A percentile compares a stretch with the other conserved stretches of the same genome.
Conservation (phyloP, 768 basidiomycete species). For the Leccinellum albellum region DNA sequence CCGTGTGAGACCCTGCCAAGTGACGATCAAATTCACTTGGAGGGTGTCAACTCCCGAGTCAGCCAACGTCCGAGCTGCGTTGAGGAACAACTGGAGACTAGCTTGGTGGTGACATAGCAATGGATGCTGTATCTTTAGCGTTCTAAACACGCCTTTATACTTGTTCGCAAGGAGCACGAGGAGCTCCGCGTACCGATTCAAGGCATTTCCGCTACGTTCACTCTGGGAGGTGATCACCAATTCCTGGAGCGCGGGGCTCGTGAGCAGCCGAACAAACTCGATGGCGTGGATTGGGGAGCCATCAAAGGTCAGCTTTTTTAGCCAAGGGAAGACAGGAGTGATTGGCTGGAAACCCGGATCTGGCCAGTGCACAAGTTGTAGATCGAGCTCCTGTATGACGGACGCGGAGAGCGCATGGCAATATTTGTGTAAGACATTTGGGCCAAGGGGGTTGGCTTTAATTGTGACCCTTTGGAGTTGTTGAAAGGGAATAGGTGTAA, state of each 20-base stretch:
- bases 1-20: constrained; percentile 12
- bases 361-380: constrained; percentile 24
- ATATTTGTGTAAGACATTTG: constrained; percentile 26
- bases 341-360: constrained; percentile 14
- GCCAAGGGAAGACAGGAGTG: constrained; percentile 20
- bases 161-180: constrained; percentile 21
- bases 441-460: constrained; percentile 19
- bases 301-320: constrained; percentile 20
- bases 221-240: constrained; percentile 15
- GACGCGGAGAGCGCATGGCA: constrained; percentile 20
- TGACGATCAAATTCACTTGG: constrained; percentile 15
- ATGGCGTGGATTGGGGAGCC: constrained; percentile 18
- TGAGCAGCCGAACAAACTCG: constrained; percentile 19
- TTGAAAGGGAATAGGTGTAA: constrained; percentile 17
- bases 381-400: constrained; percentile 17
- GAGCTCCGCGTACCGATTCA: constrained; percentile 16
- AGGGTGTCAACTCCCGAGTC: constrained; percentile 12
- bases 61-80: constrained; percentile 13
- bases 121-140: constrained; percentile 17
- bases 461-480: constrained; percentile 19
- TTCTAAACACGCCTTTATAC: constrained; percentile 18
- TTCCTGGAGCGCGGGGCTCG: constrained; percentile 17
- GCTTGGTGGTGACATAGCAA: constrained; percentile 14
- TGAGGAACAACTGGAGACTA: constrained; percentile 14
- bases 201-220: constrained; percentile 7